These are phyloP conservation scores for Dryadomyces quercivorus DNA, from an alignment of 2,329 filamentous ascomycete species.

Conservation along the genomic window DNA sequence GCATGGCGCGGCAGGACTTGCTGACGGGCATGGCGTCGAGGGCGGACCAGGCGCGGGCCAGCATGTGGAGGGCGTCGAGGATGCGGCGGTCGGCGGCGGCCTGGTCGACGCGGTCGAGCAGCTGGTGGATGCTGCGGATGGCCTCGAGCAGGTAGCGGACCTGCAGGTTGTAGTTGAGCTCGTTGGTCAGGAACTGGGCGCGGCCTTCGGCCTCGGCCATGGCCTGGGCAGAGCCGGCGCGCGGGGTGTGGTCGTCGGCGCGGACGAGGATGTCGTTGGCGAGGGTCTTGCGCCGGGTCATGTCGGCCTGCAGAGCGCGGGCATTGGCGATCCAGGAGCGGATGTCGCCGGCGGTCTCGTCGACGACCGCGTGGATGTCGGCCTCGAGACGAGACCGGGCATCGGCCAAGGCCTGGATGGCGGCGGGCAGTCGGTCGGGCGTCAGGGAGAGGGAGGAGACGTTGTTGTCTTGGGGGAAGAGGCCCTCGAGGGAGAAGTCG, in stretches of 20 bases:
- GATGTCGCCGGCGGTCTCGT: slow-evolving; percentile 65
- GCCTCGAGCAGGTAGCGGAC: slow-evolving; percentile 36
- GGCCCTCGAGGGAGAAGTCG: slow-evolving; percentile 40
- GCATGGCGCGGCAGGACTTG: slow-evolving; percentile 48
- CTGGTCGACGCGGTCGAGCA: slow-evolving; percentile 50
- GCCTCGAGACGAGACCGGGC: slow-evolving; percentile 32
- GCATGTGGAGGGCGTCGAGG: slow-evolving; percentile 41
- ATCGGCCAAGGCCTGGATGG: slow-evolving; percentile 26
- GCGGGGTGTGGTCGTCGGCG: slow-evolving; percentile 42
- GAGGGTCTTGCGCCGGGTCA: slow-evolving; percentile 64
- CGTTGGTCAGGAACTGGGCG: slow-evolving; percentile 42
- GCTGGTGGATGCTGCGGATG: slow-evolving; percentile 44
- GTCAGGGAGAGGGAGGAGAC: slow-evolving; percentile 25
- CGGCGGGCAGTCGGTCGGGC: slow-evolving; percentile 24
- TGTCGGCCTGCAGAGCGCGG: slow-evolving; percentile 73
- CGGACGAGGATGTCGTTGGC: slow-evolving; percentile 72
- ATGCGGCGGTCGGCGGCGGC: slow-evolving; percentile 42
- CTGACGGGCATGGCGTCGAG: slow-evolving; percentile 48
- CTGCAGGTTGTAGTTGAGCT: slow-evolving; percentile 47
- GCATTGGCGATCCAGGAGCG: slow-evolving; percentile 79
- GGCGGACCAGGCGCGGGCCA: slow-evolving; percentile 46
- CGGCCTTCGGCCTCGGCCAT: slow-evolving; percentile 41
- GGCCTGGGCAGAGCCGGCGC: slow-evolving; percentile 38
- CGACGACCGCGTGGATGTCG: slow-evolving; percentile 65
- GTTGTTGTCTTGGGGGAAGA: slow-evolving; percentile 31